Evolutionary conservation across 106 monocot genomes (phyloP), one percentile per base, ranked within the genome.

Genomic region (Allium cepa): DNA sequence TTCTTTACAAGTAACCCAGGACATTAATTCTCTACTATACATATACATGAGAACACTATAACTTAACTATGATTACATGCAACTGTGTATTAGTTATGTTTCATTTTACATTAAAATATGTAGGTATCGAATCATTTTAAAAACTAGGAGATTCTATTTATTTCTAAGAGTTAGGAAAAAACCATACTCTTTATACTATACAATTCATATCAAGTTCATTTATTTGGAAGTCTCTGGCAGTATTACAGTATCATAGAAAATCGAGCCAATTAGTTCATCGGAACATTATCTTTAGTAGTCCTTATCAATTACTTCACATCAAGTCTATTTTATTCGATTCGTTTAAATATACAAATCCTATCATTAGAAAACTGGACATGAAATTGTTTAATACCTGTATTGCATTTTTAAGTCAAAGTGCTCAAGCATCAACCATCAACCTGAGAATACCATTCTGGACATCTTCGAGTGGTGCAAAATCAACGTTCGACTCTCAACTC

Each of bases 81-180:
- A 47, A 3, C 28, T 0, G 16, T 47, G 28, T 46, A 8, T 63
- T 27, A 22, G 1, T 22, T 22, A 22, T 22, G 22, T 22, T 22
- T 22, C 22, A 22, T 22, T 76, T n/a, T 7, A 16, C 17, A 4
- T 3, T 3, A 4, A 36, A 36, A 3, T 70, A 49, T 76, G 16
- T 69, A 92, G 87, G 80, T 52, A 85, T 85, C 49, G 91, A 92
- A 63, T 92, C 91, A 48, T 92, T 92, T 59, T 92, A 87, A 48
- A 92, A 92, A 53, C 68, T 92, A 36, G 91, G 91, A 68, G 87
- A 92, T 66, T 92, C 91, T n/a, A 92, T 92, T 60, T 92, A 87
- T 69, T 92, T 92, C 27, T 87, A 92, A 82, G 77, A 84, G 56
- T 72, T 80, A 60, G 85, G 82, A 55, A 78, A 65, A 58, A 59